These are phyloP conservation scores for Phoma sp. DNA, from an alignment of 2,329 filamentous ascomycete genomes.

Conservation along the genomic window DNA sequence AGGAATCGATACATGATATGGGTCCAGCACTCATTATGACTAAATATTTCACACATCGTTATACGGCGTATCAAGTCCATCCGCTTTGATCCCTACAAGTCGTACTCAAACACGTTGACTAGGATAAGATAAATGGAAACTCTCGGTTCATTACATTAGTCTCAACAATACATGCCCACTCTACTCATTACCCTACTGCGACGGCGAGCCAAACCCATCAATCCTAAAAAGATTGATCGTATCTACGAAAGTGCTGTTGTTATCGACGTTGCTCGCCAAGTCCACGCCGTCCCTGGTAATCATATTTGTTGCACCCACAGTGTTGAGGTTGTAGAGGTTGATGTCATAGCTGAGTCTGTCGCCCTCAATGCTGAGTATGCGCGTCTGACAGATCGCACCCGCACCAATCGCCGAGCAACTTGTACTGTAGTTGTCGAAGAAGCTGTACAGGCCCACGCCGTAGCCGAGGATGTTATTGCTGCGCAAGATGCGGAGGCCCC, in stretches of 20 bases:
- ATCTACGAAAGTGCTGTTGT: conserved; percentile 54
- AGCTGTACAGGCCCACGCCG: conserved; percentile 72
- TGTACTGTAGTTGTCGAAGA: conserved; percentile 70
- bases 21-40: no score
- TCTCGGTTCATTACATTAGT: no score
- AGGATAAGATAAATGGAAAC: no score
- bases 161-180: background rate
- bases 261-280: conserved; percentile 55
- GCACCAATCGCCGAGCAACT: conserved; percentile 30
- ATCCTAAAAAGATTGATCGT: conserved; percentile 44
- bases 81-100: no score
- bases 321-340: conserved; percentile 58
- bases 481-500: conserved; percentile 69
- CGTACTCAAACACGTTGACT: no score
- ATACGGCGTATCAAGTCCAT: no score
- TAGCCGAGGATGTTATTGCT: conserved; percentile 65
- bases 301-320: conserved; percentile 56
- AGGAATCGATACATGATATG: no score
- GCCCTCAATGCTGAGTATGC: conserved; percentile 59
- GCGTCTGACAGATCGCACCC: conserved; percentile 55
- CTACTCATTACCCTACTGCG: background rate
- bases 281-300: conserved; percentile 54
- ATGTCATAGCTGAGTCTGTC: conserved; percentile 41
- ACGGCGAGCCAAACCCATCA: conserved; percentile 17
- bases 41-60: no score